Evolutionary conservation across 78 protist genomes (phyloP).

Genomic region (Dictyostelium purpureum): DNA sequence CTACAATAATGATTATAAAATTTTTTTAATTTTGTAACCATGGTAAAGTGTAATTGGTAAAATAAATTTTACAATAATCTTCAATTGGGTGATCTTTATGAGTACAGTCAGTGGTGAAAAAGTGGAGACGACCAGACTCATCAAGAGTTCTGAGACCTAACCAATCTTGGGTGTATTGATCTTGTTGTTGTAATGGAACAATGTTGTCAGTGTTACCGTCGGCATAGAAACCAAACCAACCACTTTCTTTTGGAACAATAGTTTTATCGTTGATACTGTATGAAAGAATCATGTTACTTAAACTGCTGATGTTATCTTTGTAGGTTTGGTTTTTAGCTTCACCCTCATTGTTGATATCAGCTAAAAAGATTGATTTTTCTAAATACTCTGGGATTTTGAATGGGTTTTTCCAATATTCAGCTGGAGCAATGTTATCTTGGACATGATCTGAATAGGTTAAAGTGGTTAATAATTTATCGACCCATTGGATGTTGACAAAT

Average conservation of each 20-base stretch:
- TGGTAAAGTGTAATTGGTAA: conserved; percentile 38
- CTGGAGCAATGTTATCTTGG: conserved; percentile 16
- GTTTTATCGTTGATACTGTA: conserved; percentile 33
- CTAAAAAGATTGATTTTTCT: conserved; percentile 39
- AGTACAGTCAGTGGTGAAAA: conserved; percentile 21
- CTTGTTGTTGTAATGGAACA: conserved; percentile 54
- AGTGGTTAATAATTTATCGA: conserved; percentile 36
- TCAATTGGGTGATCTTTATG: conserved; percentile 43
- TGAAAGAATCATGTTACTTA: conserved; percentile 65
- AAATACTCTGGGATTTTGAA: conserved; percentile 22
- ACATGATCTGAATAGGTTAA: conserved; percentile 22
- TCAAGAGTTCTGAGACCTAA: conserved; percentile 74
- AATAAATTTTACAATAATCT: conserved; percentile 33
- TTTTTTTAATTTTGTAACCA: conserved; percentile 12
- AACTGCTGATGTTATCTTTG: conserved; percentile 23
- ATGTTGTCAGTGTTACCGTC: background rate
- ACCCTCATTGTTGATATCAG: conserved; percentile 83
- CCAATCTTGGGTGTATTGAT: conserved; percentile 75
- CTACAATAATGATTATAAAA: no score
- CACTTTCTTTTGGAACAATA: conserved; percentile 72
- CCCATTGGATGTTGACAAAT: conserved; percentile 61
- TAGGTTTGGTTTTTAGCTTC: conserved; percentile 60
- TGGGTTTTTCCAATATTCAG: conserved; percentile 68
- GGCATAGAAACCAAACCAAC: conserved; percentile 75
- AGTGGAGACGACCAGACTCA: conserved; percentile 18